These are phyloP conservation scores for Melastoma malabathricum DNA, from an alignment of 345 rosid species.

Conservation along the genomic window DNA sequence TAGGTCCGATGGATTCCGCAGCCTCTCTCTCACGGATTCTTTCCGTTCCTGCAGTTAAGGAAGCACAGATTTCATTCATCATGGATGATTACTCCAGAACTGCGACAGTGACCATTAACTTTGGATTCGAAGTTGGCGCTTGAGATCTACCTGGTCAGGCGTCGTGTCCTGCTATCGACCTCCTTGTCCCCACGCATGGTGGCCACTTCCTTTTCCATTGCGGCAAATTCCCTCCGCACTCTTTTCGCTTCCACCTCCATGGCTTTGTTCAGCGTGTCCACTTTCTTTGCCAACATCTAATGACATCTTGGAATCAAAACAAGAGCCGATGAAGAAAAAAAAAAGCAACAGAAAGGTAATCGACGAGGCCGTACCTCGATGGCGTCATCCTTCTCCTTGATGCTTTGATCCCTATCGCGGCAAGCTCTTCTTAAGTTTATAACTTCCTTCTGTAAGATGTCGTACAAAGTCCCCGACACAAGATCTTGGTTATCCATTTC, in stretches of 20 bases:
- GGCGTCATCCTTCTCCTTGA: conserved; percentile 32
- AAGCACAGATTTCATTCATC: no score
- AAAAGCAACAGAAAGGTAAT: no score
- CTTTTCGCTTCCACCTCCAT: conserved; percentile 35
- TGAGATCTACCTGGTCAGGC: conserved; percentile 4
- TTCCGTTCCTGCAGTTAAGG: no score
- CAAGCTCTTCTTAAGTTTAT: conserved; percentile 25
- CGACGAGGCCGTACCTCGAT: conserved; percentile 15
- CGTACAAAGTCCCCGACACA: conserved; percentile 29
- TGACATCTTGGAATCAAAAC: no score
- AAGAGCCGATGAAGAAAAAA: no score
- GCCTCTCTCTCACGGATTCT: no score
- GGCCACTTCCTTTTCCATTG: conserved; percentile 31
- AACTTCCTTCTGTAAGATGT: conserved; percentile 32
- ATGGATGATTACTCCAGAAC: no score
- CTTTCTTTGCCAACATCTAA: conserved; percentile 37
- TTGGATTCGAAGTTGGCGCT: no score
- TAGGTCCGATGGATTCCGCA: no score
- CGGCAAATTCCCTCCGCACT: conserved; percentile 32
- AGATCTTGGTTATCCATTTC: conserved; percentile 17
- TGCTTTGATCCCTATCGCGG: conserved; percentile 26
- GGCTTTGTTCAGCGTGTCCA: conserved; percentile 29
- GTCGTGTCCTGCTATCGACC: conserved; percentile 16
- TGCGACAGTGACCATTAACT: no score
- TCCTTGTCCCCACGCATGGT: conserved; percentile 23